Evolutionary conservation across 1,139 yeast genomes (phyloP).

Genomic region (Blastobotrys capitulatus): DNA sequence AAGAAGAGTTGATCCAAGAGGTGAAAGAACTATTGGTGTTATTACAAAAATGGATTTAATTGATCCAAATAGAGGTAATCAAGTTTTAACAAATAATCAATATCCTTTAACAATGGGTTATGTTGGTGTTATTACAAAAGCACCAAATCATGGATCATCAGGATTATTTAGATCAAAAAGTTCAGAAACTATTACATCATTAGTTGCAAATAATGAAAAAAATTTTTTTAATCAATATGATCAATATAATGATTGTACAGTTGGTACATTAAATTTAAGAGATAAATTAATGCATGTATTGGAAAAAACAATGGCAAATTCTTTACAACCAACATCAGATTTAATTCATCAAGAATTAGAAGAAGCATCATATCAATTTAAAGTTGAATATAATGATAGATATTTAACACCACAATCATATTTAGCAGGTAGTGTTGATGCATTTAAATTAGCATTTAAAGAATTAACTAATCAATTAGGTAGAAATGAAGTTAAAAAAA

Average conservation of each 20-base stretch:
- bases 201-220: constrained; percentile 42
- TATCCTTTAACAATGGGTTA: constrained; percentile 95
- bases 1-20: constrained; percentile 87
- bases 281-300: constrained; percentile 78
- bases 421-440: constrained; percentile 84
- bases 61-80: constrained; percentile 65
- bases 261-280: constrained; percentile 72
- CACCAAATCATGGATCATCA: constrained; percentile 43
- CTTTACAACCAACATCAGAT: constrained; percentile 80
- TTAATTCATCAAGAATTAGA: constrained; percentile 88
- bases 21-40: constrained; percentile 94
- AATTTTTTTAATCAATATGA: constrained; percentile 50
- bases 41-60: constrained; percentile 90
- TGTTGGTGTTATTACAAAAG: constrained; percentile 89
- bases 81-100: constrained; percentile 64
- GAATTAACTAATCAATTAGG: constrained; percentile 81
- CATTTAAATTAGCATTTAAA: constrained; percentile 79
- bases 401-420: constrained; percentile 90
- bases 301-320: constrained; percentile 86
- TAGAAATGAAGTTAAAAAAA: constrained; percentile 70
- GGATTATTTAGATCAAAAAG: constrained; percentile 30
- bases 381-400: constrained; percentile 94
- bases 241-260: constrained; percentile 48
- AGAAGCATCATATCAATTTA: constrained; percentile 87
- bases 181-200: constrained; percentile 25